phyloP scores from a whole-genome alignment of 306 rosid species.

The Urtica urens region DNA sequence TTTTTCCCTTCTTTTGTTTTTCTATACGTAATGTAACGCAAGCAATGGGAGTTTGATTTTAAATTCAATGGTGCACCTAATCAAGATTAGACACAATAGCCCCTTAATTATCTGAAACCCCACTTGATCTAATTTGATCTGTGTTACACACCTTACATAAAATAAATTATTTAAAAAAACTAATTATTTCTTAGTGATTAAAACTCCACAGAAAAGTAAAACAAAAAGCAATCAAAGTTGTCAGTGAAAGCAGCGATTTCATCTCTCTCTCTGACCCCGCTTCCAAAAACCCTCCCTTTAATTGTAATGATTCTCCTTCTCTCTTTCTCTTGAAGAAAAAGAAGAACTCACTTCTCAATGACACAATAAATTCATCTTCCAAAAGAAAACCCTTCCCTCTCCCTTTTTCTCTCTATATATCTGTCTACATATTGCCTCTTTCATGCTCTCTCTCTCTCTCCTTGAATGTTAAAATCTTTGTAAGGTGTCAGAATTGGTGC shows the following conservation, averaged over 20 bases:
- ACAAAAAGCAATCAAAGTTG: conserved; percentile 23
- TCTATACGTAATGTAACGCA: no score
- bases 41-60: not conserved
- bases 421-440: conserved; percentile 12
- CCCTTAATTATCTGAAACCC: conserved; percentile 3
- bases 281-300: conserved; percentile 35
- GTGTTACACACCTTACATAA: not conserved
- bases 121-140: no score
- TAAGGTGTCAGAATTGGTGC: conserved; percentile 38
- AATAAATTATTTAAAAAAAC: not conserved
- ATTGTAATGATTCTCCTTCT: conserved; percentile 38
- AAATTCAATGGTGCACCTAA: conserved; percentile 17
- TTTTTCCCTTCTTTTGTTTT: not conserved
- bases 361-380: conserved; percentile 2
- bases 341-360: conserved; percentile 3
- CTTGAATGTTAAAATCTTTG: conserved; percentile 53
- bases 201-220: not conserved
- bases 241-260: conserved; percentile 57
- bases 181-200: not conserved
- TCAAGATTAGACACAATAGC: conserved; percentile 11
- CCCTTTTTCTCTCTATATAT: conserved; percentile 9
- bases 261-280: conserved; percentile 38
- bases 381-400: conserved; percentile 4
- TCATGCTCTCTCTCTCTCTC: conserved; percentile 21
- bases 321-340: conserved; percentile 5